Evolutionary conservation across 2,329 filamentous ascomycete species (phyloP).

Genomic region (Penicillium sp.): DNA sequence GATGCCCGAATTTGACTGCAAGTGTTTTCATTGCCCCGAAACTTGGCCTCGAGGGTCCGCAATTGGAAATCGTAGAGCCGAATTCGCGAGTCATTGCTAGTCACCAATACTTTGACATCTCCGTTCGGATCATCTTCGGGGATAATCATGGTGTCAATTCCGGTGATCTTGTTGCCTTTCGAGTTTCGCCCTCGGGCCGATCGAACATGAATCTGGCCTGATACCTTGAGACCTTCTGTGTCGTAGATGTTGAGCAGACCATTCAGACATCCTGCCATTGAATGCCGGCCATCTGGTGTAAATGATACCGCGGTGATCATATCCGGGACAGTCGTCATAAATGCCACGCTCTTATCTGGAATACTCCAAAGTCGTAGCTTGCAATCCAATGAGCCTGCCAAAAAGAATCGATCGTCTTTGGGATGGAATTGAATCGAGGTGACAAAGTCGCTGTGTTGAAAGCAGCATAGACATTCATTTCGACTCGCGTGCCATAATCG

Average conservation of each 20-base stretch:
- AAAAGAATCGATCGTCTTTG: constrained; percentile 91
- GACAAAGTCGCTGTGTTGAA: constrained; percentile 93
- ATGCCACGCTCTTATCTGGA: constrained; percentile 91
- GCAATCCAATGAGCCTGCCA: constrained; percentile 87
- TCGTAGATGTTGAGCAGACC: constrained; percentile 89
- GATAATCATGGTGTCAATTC: constrained; percentile 73
- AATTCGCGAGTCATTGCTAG: constrained; percentile 91
- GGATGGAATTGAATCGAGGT: constrained; percentile 95
- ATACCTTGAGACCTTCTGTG: constrained; percentile 82
- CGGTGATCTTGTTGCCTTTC: constrained; percentile 96
- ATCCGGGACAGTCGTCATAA: constrained; percentile 72
- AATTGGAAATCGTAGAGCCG: constrained; percentile 86
- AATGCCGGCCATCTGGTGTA: constrained; percentile 84
- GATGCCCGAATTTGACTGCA: constrained; percentile 87
- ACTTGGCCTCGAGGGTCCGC: constrained; percentile 82
- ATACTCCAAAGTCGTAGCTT: constrained; percentile 94
- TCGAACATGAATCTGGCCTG: constrained; percentile 87
- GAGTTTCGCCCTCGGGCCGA: constrained; percentile 90
- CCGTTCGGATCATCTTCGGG: constrained; percentile 59
- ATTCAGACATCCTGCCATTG: constrained; percentile 83
- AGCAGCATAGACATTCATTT: constrained; percentile 83
- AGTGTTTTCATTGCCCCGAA: constrained; percentile 86
- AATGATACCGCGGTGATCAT: constrained; percentile 95
- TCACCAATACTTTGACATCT: constrained; percentile 81
- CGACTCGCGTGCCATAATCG: constrained; percentile 88